Base-by-base conservation (phyloP, 345 rosid species). In the Erysimum cheiranthoides region DNA sequence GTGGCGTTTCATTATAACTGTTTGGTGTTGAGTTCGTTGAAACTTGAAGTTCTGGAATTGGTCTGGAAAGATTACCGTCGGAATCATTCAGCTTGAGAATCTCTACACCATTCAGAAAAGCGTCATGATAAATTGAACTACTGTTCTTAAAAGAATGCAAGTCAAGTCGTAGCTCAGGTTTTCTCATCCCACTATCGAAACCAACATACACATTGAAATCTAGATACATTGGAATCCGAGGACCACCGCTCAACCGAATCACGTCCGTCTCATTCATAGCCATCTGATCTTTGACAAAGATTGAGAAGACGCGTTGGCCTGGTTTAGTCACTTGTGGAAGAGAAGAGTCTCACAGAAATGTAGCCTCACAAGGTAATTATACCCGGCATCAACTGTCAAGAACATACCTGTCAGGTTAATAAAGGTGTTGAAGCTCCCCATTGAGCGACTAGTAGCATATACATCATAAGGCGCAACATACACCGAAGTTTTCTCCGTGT, bases 101-200 rank as follows among this genome's bases (percentile, higher is more conserved):
- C 80, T 86, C 90, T 30, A 79, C 43, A 6, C 90, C 87, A 43
- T 82, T 84, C 53, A 86, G 66, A 31, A 81, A 79, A 3, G 71
- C 79, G 25, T 79, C 82, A 13, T 54, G 18, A 38, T 56, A 46
- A 0, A 0, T 0, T 14, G 73, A 45, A 0, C 0, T 1, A 0
- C 1, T 2, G 0, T 6, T 30, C 0, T 0, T 12, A 0, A 3
- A 18, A 62, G 81, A 74, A 40, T 61, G 38, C 70, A 58, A 12
- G 3, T 62, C 75, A 51, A 84, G 47, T 8, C 70, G 80, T 18
- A 85, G 66, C 25, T 63, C 47, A 27, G 49, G 49, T 32, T 35
- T 62, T 8, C 50, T 69, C 39, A 12, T 50, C 30, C 51, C 51
- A 16, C 6, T 61, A 8, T 47, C 79, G 0, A 10, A 5, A 27